Conservation (phyloP, 2,329 filamentous ascomycete species). For the Fusarium gaditjirri region DNA sequence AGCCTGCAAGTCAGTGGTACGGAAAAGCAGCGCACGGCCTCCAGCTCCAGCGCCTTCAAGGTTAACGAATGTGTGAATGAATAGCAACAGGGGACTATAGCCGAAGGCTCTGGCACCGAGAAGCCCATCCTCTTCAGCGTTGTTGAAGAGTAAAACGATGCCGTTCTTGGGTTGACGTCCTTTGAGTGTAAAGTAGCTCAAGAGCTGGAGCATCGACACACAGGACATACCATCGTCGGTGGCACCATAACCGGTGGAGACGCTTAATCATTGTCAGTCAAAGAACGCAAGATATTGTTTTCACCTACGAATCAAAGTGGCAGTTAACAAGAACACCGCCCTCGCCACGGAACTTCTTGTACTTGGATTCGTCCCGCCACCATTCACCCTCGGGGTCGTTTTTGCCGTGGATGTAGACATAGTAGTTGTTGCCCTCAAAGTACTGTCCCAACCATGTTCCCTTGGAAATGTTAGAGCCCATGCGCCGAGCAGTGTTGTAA, state of each 20-base stretch:
- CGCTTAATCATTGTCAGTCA: slow-evolving; percentile 60
- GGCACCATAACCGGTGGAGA: slow-evolving; percentile 90
- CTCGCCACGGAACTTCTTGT: slow-evolving; percentile 62
- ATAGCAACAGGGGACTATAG: slow-evolving; percentile 81
- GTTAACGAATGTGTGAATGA: slow-evolving; percentile 90
- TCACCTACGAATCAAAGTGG: slow-evolving; percentile 81
- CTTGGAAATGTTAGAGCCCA: slow-evolving; percentile 33
- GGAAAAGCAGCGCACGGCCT: slow-evolving; percentile 86
- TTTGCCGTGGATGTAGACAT: slow-evolving; percentile 88
- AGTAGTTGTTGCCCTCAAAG: slow-evolving; percentile 92
- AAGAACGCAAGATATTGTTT: not conserved
- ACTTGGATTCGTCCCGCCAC: slow-evolving; percentile 67
- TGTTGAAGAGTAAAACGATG: slow-evolving; percentile 88
- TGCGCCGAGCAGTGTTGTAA: slow-evolving; percentile 34
- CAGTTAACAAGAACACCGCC: slow-evolving; percentile 93
- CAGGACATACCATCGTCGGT: slow-evolving; percentile 95
- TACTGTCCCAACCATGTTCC: slow-evolving; percentile 68
- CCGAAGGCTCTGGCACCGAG: slow-evolving; percentile 88
- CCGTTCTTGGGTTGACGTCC: slow-evolving; percentile 80
- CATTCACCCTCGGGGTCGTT: slow-evolving; percentile 78
- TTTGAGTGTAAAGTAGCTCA: slow-evolving; percentile 83
- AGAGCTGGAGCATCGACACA: slow-evolving; percentile 83
- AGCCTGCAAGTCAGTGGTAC: slow-evolving; percentile 87
- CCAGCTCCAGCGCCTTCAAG: slow-evolving; percentile 95
- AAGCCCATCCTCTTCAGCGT: slow-evolving; percentile 93